phyloP scores from a whole-genome alignment of 2,329 filamentous ascomycete genomes.

The Pseudopyricularia javanii region DNA sequence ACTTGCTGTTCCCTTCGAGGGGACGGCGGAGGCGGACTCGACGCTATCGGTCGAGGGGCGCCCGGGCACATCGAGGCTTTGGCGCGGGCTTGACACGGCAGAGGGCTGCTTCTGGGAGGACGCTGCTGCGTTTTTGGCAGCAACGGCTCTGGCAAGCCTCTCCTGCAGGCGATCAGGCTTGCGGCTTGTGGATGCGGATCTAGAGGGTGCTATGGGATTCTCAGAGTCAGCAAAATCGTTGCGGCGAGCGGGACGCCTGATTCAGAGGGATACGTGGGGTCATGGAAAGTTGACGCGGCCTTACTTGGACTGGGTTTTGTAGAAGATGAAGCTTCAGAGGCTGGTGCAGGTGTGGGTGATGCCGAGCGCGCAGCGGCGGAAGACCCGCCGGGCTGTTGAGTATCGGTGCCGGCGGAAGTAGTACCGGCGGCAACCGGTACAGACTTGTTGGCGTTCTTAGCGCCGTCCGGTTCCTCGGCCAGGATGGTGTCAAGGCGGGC shows the following conservation, averaged over 20 bases:
- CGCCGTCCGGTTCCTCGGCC: slow-evolving; percentile 56
- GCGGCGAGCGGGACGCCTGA: slow-evolving; percentile 5
- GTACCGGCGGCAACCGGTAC: slow-evolving; percentile 13
- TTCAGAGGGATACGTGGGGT: slow-evolving; percentile 1
- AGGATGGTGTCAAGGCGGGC: slow-evolving; percentile 86
- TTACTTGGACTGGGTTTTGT: slow-evolving; percentile 20
- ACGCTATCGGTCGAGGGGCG: slow-evolving; percentile 18
- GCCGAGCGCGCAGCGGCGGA: slow-evolving; percentile 9
- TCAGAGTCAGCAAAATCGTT: slow-evolving; percentile 5
- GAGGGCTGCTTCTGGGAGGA: slow-evolving; percentile 24
- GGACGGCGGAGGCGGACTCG: slow-evolving; percentile 3
- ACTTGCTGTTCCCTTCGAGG: slow-evolving; percentile 3
- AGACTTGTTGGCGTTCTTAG: slow-evolving; percentile 7
- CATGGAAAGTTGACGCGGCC: slow-evolving; percentile 1
- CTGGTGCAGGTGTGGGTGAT: slow-evolving; percentile 17
- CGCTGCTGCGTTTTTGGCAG: slow-evolving; percentile 46
- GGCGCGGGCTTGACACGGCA: slow-evolving; percentile 24
- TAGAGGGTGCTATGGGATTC: slow-evolving; percentile 33
- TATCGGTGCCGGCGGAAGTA: neutral
- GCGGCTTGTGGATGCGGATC: slow-evolving; percentile 50
- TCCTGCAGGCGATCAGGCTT: slow-evolving; percentile 80
- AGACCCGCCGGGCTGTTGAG: slow-evolving; percentile 3
- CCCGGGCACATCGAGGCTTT: slow-evolving; percentile 23
- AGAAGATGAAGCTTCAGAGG: slow-evolving; percentile 4
- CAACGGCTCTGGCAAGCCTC: slow-evolving; percentile 76